These are phyloP conservation scores for Rhodosporidiobolus odoratus DNA, from an alignment of 768 basidiomycete genomes.

Conservation along the genomic window DNA sequence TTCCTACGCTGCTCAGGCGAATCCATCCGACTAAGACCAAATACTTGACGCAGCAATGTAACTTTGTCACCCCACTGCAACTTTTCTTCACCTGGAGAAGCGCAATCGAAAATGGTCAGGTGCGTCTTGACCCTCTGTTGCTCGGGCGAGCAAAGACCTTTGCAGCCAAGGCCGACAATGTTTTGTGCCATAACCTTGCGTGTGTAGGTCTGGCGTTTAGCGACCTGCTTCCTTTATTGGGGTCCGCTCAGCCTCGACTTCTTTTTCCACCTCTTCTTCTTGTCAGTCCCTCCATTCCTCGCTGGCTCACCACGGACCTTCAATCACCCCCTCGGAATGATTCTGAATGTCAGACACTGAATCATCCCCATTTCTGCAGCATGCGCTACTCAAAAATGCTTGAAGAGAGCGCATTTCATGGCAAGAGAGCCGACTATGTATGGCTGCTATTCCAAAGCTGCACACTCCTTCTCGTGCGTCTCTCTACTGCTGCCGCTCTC, in stretches of 20 bases:
- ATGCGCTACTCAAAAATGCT: constrained; percentile 96
- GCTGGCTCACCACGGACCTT: too few species aligned
- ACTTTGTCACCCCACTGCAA: constrained; percentile 41
- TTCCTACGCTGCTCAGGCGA: too few species aligned
- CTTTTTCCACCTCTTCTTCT: constrained; percentile 96
- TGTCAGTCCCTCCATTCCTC: constrained; percentile 57
- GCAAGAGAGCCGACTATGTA: constrained; percentile 85
- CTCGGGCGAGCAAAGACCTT: not conserved
- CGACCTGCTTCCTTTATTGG: constrained; percentile 94
- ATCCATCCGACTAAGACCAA: not conserved
- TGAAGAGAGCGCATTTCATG: constrained; percentile 92
- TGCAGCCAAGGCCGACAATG: too few species aligned
- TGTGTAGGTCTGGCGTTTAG: constrained; percentile 75
- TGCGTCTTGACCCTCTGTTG: constrained; percentile 7
- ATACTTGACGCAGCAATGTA: constrained; percentile 41
- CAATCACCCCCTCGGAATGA: too few species aligned
- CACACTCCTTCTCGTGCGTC: constrained; percentile 72
- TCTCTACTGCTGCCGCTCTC: not conserved
- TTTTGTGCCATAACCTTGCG: too few species aligned
- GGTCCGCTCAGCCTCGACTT: constrained; percentile 89
- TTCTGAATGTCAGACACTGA: constrained; percentile 1
- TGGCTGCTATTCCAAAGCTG: constrained; percentile 85
- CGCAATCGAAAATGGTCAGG: constrained; percentile 39
- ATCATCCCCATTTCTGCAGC: constrained; percentile 49
- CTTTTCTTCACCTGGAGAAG: constrained; percentile 42